These are phyloP conservation scores for Leucogyrophana mollusca DNA, from an alignment of 768 basidiomycete species.

Conservation along the genomic window DNA sequence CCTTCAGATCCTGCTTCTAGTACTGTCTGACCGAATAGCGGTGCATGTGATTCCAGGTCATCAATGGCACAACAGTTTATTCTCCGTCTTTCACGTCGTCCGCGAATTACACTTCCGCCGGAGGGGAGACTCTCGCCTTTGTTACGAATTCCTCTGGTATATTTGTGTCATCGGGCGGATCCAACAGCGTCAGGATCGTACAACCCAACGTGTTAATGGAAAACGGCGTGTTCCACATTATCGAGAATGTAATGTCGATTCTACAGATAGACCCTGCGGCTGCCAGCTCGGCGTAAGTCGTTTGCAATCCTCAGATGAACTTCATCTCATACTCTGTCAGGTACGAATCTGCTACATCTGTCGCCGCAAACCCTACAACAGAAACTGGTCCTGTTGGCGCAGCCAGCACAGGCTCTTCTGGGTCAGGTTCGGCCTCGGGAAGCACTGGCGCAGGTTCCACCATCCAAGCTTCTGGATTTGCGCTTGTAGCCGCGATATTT, in stretches of 20 bases:
- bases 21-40: background rate
- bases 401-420: background rate
- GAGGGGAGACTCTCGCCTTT: constrained; percentile 54
- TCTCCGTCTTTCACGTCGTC: constrained; percentile 44
- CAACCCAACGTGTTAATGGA: constrained; percentile 56
- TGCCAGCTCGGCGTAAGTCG: constrained; percentile 54
- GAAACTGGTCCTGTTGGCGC: constrained; percentile 43
- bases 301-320: background rate
- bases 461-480: too few relatives aligned
- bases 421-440: too few relatives aligned
- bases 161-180: constrained; percentile 48
- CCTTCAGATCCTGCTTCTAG: background rate
- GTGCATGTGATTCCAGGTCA: constrained; percentile 36
- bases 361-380: constrained; percentile 35
- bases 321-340: constrained; percentile 15
- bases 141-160: constrained; percentile 53
- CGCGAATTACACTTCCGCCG: constrained; percentile 48
- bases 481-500: too few relatives aligned
- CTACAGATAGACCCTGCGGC: constrained; percentile 37
- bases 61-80: constrained; percentile 71
- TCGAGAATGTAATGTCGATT: constrained; percentile 53
- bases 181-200: constrained; percentile 50
- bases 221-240: constrained; percentile 71
- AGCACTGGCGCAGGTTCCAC: too few relatives aligned
- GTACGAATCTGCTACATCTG: constrained; percentile 48